These are phyloP conservation scores for Mitragyna speciosa DNA, from an alignment of 257 asterid genomes.

Conservation along the genomic window DNA sequence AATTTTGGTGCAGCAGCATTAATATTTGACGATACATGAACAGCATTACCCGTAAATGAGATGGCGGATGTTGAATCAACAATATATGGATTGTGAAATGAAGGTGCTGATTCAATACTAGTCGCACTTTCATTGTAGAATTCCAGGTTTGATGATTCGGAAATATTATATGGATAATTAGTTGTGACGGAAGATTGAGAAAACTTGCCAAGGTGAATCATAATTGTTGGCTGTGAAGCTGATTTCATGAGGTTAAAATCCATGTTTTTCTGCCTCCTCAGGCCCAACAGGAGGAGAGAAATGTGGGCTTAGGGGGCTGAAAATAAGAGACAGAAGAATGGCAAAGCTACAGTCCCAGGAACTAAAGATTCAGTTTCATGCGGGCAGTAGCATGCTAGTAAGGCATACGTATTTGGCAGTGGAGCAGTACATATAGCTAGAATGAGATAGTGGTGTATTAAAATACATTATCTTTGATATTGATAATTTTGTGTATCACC, in stretches of 20 bases:
- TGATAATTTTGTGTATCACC: not conserved
- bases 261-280: conserved; percentile 13
- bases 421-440: conserved; percentile 9
- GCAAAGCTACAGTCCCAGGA: conserved; percentile 1
- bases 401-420: conserved; percentile 2
- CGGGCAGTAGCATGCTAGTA: conserved; percentile 11
- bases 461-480: conserved; percentile 10
- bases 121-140: conserved; percentile 26
- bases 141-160: conserved; percentile 23
- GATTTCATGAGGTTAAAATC: conserved; percentile 27
- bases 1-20: not conserved
- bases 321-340: not conserved
- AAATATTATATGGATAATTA: not conserved
- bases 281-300: not conserved
- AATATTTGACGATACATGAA: not conserved
- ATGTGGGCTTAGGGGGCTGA: not conserved
- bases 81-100: conserved; percentile 7
- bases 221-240: conserved; percentile 12
- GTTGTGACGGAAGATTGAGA: not conserved
- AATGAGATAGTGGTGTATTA: not conserved
- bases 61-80: not conserved
- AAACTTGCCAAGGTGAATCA: conserved; percentile 16
- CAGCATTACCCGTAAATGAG: conserved; percentile 11
- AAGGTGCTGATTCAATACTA: conserved; percentile 12
- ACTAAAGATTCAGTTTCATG: conserved; percentile 5